A percentile compares a stretch with the other conserved stretches of the same genome.
Evolutionary conservation across 2,329 filamentous ascomycete genomes (phyloP).

Genomic region (Cladophialophora exuberans): DNA sequence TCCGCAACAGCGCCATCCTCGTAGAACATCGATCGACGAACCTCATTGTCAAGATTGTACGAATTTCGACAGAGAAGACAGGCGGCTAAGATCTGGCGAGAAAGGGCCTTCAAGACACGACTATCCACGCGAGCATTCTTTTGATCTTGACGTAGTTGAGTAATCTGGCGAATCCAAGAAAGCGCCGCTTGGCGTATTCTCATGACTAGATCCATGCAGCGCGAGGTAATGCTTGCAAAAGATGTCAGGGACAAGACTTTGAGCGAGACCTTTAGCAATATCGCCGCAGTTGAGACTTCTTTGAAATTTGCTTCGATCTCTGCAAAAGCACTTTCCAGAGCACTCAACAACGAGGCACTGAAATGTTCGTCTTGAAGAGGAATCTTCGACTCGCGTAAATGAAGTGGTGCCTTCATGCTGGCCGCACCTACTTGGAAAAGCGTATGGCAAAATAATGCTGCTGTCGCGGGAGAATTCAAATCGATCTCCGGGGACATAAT

Average conservation of each 20-base stretch:
- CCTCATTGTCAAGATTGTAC: conserved; percentile 7
- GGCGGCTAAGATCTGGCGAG: conserved; percentile 42
- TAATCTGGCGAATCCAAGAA: conserved; percentile 20
- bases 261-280: conserved; percentile 46
- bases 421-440: conserved; percentile 52
- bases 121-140: conserved; percentile 35
- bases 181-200: conserved; percentile 37
- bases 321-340: conserved; percentile 38
- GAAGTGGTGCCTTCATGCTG: not conserved
- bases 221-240: not conserved
- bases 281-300: conserved; percentile 45
- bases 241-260: conserved; percentile 48
- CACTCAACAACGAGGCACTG: conserved; percentile 37
- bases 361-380: conserved; percentile 35
- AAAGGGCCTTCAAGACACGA: conserved; percentile 37
- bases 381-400: conserved; percentile 32
- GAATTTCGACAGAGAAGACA: conserved; percentile 47
- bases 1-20: conserved; percentile 25
- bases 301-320: conserved; percentile 58
- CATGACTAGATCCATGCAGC: conserved; percentile 45
- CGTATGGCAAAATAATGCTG: conserved; percentile 54
- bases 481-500: conserved; percentile 54
- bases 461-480: conserved; percentile 55
- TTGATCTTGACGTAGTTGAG: conserved; percentile 13
- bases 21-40: not conserved